Percentiles rank a stretch among this genome's conserved stretches.
phyloP scores from a whole-genome alignment of 169 alveolate species.

The Plasmodium vivax region DNA sequence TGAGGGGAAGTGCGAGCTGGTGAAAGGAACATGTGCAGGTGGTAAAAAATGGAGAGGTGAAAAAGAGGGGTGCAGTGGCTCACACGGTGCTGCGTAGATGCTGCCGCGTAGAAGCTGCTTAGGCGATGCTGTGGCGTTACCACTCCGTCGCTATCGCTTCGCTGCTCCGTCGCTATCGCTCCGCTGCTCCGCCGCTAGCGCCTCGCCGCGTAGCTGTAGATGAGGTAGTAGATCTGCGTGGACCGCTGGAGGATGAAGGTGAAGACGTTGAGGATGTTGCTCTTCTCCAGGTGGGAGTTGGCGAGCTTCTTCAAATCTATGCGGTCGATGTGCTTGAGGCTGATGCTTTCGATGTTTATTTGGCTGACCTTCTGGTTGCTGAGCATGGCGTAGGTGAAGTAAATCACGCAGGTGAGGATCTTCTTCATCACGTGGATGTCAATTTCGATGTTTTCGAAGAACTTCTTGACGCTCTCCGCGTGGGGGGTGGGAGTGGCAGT shows the following conservation, averaged over 20 bases:
- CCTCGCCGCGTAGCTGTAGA: conserved; percentile 12
- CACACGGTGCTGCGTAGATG: not conserved
- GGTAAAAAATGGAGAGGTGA: not conserved
- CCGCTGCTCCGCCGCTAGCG: not conserved
- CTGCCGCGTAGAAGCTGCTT: too few species aligned
- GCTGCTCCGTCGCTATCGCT: not conserved
- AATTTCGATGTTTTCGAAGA: conserved; percentile 55
- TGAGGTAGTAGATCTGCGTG: conserved; percentile 51
- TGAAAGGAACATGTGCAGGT: not conserved
- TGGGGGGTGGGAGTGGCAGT: not conserved
- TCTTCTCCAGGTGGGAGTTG: conserved; percentile 36
- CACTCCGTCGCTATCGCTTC: too few species aligned
- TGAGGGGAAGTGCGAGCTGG: too few species aligned
- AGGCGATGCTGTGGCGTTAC: not conserved
- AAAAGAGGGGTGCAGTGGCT: not conserved
- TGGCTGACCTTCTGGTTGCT: conserved; percentile 49
- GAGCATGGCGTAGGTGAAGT: conserved; percentile 67
- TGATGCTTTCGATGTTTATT: conserved; percentile 53
- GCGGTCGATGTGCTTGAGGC: conserved; percentile 40
- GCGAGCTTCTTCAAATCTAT: conserved; percentile 48
- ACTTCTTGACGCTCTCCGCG: conserved; percentile 22
- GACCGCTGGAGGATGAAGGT: conserved; percentile 62
- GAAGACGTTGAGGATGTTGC: conserved; percentile 46
- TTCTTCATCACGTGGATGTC: conserved; percentile 56
- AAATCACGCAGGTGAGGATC: conserved; percentile 49